Evolutionary conservation across 306 rosid genomes (phyloP).

Genomic region (Prunus armeniaca): DNA sequence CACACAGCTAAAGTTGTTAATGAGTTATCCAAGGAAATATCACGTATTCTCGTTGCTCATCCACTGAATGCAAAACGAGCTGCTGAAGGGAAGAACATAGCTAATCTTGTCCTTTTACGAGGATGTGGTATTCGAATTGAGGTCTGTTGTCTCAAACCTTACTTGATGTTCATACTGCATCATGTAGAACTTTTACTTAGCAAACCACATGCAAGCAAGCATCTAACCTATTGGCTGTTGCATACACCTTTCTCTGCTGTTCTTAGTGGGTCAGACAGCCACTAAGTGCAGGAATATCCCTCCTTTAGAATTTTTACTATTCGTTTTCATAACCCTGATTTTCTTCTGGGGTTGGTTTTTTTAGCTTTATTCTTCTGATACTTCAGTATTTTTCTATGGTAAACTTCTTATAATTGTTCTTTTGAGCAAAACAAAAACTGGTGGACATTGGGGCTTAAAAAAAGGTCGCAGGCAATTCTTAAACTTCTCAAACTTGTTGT

Average conservation of each 20-base stretch:
- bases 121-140: slow-evolving; percentile 96
- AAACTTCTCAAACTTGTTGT: not conserved
- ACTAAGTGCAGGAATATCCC: not conserved
- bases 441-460: not conserved
- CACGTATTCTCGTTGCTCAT: slow-evolving; percentile 75
- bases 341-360: not conserved
- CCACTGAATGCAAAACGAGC: slow-evolving; percentile 77
- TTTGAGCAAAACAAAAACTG: not conserved
- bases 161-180: not conserved
- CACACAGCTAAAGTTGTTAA: slow-evolving; percentile 82
- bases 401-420: not conserved
- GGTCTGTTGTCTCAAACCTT: slow-evolving; percentile 44
- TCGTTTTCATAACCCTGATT: not conserved
- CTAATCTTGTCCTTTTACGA: slow-evolving; percentile 85
- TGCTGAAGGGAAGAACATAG: slow-evolving; percentile 85
- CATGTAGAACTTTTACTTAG: not conserved
- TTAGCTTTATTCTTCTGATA: not conserved
- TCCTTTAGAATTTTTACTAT: not conserved
- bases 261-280: not conserved
- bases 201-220: not conserved
- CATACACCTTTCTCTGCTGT: not conserved
- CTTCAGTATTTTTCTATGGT: not conserved
- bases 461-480: not conserved
- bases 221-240: not conserved
- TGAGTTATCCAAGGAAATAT: slow-evolving; percentile 86